Percentiles rank a stretch among this genome's conserved stretches.
Evolutionary conservation across 73 alveolate genomes (phyloP).

Genomic region (Diophrys appendiculata): DNA sequence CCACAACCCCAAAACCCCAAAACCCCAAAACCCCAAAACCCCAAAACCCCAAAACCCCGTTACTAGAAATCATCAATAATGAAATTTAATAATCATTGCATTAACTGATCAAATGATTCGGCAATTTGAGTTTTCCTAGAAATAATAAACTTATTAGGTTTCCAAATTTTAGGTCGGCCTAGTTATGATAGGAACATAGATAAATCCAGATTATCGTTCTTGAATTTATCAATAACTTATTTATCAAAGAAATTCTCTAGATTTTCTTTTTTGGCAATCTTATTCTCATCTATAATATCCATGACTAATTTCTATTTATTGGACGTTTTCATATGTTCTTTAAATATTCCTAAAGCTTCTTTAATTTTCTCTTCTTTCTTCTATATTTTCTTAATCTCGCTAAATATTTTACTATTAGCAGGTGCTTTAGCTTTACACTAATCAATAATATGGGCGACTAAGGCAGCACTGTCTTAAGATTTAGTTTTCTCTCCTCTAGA

Average conservation of each 20-base stretch:
- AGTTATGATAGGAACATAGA: constrained; percentile 23
- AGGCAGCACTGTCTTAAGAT: not conserved
- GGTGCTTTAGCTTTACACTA: not conserved
- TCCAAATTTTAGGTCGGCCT: constrained; percentile 32
- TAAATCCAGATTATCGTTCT: not conserved
- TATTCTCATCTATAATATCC: not conserved
- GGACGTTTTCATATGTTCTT: not conserved
- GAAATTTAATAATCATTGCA: not conserved
- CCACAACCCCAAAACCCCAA: no score
- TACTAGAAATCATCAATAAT: no score
- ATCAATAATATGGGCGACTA: not conserved
- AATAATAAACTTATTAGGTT: constrained; percentile 10
- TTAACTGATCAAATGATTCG: constrained; percentile 28
- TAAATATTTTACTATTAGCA: not conserved
- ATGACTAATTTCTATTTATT: not conserved
- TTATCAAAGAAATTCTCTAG: not conserved
- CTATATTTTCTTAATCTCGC: not conserved
- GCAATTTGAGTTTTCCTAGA: constrained; percentile 29
- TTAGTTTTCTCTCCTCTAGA: not conserved
- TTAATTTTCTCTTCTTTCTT: not conserved
- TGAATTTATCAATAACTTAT: constrained; percentile 9
- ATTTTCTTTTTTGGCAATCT: not conserved
- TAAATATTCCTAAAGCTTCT: not conserved
- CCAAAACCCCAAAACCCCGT: no score
- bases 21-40: no score